Percentiles rank a stretch among this genome's conserved stretches.
Conservation (phyloP, 177 flowering plant genomes). For the Vitis hybrid region DNA sequence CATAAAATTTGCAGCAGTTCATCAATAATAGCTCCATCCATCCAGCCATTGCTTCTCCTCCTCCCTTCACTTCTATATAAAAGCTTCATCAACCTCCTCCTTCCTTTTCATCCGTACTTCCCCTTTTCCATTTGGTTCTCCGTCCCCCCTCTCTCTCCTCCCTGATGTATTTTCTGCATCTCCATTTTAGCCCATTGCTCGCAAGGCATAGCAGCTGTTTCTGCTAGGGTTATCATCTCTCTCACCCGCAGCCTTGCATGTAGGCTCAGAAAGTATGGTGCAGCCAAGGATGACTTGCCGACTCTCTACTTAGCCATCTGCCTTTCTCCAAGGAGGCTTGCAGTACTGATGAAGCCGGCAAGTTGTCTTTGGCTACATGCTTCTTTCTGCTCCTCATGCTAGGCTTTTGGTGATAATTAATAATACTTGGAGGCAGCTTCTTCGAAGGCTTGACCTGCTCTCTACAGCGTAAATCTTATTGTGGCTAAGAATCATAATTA, state of each 20-base stretch:
- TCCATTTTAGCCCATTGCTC: not conserved
- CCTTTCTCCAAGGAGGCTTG: not conserved
- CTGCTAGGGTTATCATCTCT: no score
- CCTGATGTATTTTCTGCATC: not conserved
- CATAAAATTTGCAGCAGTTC: slow-evolving; percentile 12
- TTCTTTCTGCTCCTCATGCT: slow-evolving; percentile 37
- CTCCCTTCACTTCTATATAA: slow-evolving; percentile 10
- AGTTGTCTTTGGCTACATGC: slow-evolving; percentile 49
- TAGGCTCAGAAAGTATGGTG: slow-evolving; percentile 29
- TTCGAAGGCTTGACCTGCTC: no score
- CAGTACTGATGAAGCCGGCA: slow-evolving; percentile 26
- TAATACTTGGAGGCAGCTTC: no score
- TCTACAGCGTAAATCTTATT: no score
- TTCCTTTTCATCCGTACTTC: not conserved
- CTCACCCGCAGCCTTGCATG: slow-evolving; percentile 36
- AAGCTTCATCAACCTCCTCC: slow-evolving; percentile 6
- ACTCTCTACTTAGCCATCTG: slow-evolving; percentile 6
- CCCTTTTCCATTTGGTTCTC: not conserved
- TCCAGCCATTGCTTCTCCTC: not conserved
- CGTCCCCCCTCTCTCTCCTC: no score
- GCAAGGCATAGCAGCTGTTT: no score
- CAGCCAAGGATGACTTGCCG: slow-evolving; percentile 57
- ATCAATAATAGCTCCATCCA: not conserved
- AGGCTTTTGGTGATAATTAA: slow-evolving; percentile 26
- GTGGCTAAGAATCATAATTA: no score